Evolutionary conservation across 805 yeast species (phyloP), one percentile per base, ranked within the genome.

Genomic region (Kodamaea jinghongensis): DNA sequence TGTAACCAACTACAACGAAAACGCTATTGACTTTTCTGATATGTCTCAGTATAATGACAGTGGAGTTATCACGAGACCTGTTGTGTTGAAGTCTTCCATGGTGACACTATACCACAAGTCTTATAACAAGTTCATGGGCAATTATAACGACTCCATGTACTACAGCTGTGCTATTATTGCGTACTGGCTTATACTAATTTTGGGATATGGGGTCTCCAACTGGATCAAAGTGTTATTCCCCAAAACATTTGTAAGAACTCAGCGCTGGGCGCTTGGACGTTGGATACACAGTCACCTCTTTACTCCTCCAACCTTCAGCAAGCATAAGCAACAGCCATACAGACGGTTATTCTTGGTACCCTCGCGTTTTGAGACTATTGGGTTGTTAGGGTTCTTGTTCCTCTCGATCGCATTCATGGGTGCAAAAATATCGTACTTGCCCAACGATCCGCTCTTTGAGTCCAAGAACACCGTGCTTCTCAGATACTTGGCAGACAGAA

Each of bases 401-500:
- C 36, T 31, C 27, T 46, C 29, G 10, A 41, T 51, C 4, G 70
- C 72, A 6, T 56, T 63, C 9, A 42, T 50, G 29, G 16, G 55
- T 41, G 58, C 62, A 57, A 45, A 61, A 41, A 31, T 44, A 45
- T 40, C 38, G 47, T 30, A 47, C 48, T 15, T 39, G 56, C 79
- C 17, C n/a, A 42, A 41, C 4, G 51, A 55, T 34, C 52, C 56
- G 1, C 10, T 51, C 7, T 56, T 39, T 36, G 17, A 13, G 8
- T 6, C 34, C 16, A 44, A 32, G 17, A 17, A 16, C 3, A 12
- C n/a, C 11, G 51, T 54, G 3, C 33, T 46, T n/a, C 28, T 36
- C 30, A 42, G 57, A 26, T 71, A 67, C 38, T 10, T 36, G 11
- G 79, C 77, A 31, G 81, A 78, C 52, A 67, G 86, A 57, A 61